Evolutionary conservation across 495 filamentous ascomycete species (phyloP), one percentile per base, ranked within the genome.

Genomic region (Pyrenula aspistea): DNA sequence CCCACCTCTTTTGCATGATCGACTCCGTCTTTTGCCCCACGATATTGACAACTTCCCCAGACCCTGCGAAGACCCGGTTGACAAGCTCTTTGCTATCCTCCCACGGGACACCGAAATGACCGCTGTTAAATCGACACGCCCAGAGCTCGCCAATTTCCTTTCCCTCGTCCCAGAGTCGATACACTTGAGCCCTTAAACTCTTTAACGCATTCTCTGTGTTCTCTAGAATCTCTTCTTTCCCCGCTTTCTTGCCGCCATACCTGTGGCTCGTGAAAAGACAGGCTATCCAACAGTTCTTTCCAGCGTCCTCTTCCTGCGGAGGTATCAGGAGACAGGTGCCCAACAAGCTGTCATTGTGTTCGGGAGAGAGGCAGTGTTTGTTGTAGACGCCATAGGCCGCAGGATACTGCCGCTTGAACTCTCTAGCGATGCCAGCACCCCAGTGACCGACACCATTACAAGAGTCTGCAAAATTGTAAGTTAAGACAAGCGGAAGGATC

Each of bases 251-350:
- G 0, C 55, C 55, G 0, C 76, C 75, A 55, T 67, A 75, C 0
- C 59, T 58, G 0, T 51, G 19, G 0, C 71, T 75, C 0, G 74
- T 78, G 48, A 80, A 78, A 0, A 80, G 65, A 51, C 77, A 80
- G 12, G 76, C 64, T 8, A 80, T 68, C 74, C 75, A 80, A 25
- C 76, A 73, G 11, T 55, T 58, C 25, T 67, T 70, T 4, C 8
- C 53, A 47, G 60, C 61, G 51, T 68, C 72, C 1, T 22, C 51
- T 12, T 61, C 36, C 31, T 72, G 70, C 0, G 75, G 74, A 4
- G 71, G 67, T 21, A 78, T 78, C 10, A 80, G 63, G 2, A 78
- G 65, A 2, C 73, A 62, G 1, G 72, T 74, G 20, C 76, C 77
- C 2, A 61, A 47, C 10, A 63, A 49, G 56, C 62, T 15, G 22